Conservation (phyloP, 1,139 yeast species). For the Saccharomyces hybrid region DNA sequence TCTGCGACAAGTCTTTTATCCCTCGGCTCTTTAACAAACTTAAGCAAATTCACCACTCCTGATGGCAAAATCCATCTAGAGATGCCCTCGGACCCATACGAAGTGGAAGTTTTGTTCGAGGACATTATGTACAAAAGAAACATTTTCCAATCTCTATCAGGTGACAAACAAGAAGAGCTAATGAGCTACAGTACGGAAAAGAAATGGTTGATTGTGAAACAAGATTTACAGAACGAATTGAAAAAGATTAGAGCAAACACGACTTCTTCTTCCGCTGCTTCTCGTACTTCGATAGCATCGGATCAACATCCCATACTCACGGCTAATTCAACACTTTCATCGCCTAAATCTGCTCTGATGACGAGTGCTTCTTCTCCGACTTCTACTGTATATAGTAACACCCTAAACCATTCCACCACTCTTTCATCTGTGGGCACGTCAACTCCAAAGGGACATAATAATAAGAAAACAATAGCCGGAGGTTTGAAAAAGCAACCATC, state of each 20-base stretch:
- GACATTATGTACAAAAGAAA: conserved; percentile 77
- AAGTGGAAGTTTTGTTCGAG: conserved; percentile 58
- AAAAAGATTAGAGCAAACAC: conserved; percentile 45
- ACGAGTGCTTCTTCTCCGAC: neutral
- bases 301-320: neutral
- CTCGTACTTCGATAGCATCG: neutral
- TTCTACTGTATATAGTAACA: neutral
- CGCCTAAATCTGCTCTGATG: neutral
- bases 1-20: conserved; percentile 28
- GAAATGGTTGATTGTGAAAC: conserved; percentile 88
- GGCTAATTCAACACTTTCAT: neutral
- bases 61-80: conserved; percentile 37
- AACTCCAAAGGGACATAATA: neutral
- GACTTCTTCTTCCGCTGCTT: conserved; percentile 13
- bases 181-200: conserved; percentile 65
- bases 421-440: neutral
- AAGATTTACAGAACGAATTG: conserved; percentile 72
- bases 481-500: conserved; percentile 3
- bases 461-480: neutral
- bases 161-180: conserved; percentile 72
- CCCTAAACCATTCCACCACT: neutral
- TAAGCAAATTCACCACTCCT: conserved; percentile 24
- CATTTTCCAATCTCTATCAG: conserved; percentile 63
- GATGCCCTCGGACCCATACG: conserved; percentile 52
- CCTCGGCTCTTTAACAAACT: conserved; percentile 24